phyloP scores from a whole-genome alignment of 2,329 filamentous ascomycete species.

The Cytospora schulzeri region DNA sequence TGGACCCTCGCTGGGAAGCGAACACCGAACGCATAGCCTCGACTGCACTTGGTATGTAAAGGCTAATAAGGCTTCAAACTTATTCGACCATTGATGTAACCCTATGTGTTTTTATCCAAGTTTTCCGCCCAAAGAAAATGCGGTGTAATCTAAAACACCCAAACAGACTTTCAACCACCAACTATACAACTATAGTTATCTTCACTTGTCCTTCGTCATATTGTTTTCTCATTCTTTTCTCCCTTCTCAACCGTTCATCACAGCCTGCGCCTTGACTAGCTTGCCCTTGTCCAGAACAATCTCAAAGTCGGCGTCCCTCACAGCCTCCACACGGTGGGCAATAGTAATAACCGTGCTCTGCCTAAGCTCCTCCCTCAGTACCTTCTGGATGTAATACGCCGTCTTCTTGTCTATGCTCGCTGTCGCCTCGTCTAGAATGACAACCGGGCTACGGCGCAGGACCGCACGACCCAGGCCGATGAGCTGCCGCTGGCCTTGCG shows the following conservation, averaged over 20 bases:
- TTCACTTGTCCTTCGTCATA: too few relatives aligned
- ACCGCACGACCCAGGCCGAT: conserved; percentile 63
- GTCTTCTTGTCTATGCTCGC: conserved; percentile 64
- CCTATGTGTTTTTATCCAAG: too few relatives aligned
- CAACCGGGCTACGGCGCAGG: conserved; percentile 59
- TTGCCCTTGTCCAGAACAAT: conserved; percentile 54
- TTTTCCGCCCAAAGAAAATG: too few relatives aligned
- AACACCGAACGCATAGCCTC: too few relatives aligned
- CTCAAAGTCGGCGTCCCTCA: conserved; percentile 59
- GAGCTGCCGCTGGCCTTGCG: conserved; percentile 64
- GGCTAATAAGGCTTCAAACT: too few relatives aligned
- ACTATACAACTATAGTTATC: too few relatives aligned
- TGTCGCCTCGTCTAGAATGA: conserved; percentile 67
- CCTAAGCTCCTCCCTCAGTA: conserved; percentile 56
- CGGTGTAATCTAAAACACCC: too few relatives aligned
- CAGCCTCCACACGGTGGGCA: conserved; percentile 66
- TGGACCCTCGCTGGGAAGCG: too few relatives aligned
- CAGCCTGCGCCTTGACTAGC: conserved; percentile 43
- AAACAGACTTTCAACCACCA: too few relatives aligned
- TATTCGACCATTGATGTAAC: too few relatives aligned
- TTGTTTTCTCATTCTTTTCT: too few relatives aligned
- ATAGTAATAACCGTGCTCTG: conserved; percentile 66
- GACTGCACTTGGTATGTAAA: too few relatives aligned
- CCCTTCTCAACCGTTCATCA: background rate
- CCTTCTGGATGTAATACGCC: conserved; percentile 58